These are phyloP conservation scores for Pseudogymnoascus sp. DNA, from an alignment of 2,329 filamentous ascomycete species.

Conservation along the genomic window DNA sequence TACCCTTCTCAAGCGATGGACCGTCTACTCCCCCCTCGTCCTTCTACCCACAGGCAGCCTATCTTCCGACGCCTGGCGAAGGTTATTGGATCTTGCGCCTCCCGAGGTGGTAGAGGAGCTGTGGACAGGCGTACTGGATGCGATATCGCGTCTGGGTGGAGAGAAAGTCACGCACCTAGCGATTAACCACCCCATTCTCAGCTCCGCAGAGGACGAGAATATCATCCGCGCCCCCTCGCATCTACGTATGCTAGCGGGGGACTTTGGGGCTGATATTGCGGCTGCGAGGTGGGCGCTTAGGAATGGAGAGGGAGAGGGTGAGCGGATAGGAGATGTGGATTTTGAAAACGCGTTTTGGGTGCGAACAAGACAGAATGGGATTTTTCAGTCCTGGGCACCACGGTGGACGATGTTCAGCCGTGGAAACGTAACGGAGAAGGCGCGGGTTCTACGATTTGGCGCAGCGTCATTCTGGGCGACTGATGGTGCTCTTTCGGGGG, in stretches of 20 bases:
- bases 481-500: neutral
- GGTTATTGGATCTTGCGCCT: conserved; percentile 21
- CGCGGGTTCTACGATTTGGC: conserved; percentile 54
- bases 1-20: conserved; percentile 45
- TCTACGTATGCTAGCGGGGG: conserved; percentile 61
- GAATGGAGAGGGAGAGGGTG: neutral
- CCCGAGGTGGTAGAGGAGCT: conserved; percentile 29
- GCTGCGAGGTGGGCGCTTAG: conserved; percentile 9
- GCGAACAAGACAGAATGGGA: conserved; percentile 66
- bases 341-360: conserved; percentile 71
- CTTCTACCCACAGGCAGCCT: conserved; percentile 54
- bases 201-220: conserved; percentile 44
- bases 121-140: conserved; percentile 42
- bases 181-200: conserved; percentile 53
- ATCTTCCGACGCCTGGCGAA: conserved; percentile 33
- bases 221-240: conserved; percentile 64
- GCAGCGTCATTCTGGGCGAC: conserved; percentile 23
- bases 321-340: conserved; percentile 38
- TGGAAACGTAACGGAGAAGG: conserved; percentile 85
- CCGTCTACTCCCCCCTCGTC: conserved; percentile 52
- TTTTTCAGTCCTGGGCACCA: conserved; percentile 80
- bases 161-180: conserved; percentile 49
- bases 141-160: conserved; percentile 34
- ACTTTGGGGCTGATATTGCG: conserved; percentile 53
- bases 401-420: conserved; percentile 90